Conservation (phyloP, 2,329 filamentous ascomycete species). For the Ophiostoma sp. region DNA sequence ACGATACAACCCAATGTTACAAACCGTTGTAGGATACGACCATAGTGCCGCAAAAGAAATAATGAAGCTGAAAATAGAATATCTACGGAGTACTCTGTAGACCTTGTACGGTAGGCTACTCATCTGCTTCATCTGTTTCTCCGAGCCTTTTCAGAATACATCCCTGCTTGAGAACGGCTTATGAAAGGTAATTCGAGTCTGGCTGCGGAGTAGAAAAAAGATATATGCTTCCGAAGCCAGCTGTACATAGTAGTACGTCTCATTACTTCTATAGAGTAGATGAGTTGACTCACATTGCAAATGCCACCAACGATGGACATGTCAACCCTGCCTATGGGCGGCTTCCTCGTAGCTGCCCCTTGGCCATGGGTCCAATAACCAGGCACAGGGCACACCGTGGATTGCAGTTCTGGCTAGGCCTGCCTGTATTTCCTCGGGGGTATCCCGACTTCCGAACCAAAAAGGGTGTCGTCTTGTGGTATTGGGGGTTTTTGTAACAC, state of each 20-base stretch:
- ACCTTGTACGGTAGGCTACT: neutral
- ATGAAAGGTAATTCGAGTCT: too few species aligned
- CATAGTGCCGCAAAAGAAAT: neutral
- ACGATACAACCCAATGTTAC: conserved; percentile 2
- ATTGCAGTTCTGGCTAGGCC: neutral
- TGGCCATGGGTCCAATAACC: neutral
- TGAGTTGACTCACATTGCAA: too few species aligned
- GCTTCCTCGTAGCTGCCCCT: neutral
- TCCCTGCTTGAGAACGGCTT: too few species aligned
- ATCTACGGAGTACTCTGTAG: neutral
- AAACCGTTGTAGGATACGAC: neutral
- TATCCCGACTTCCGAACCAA: neutral
- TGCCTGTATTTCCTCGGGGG: neutral
- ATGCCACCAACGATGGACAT: neutral
- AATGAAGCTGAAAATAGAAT: neutral
- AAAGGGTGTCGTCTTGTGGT: neutral
- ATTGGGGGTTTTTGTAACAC: neutral
- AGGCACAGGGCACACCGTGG: neutral
- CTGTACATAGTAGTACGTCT: too few species aligned
- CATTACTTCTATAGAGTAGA: too few species aligned
- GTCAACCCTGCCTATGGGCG: neutral
- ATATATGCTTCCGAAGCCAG: neutral
- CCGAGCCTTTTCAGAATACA: neutral
- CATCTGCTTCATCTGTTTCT: neutral
- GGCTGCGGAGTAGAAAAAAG: neutral